Evolutionary conservation across 768 basidiomycete genomes (phyloP), one percentile per base, ranked within the genome.

Genomic region (Neoboletus brunneissimus): DNA sequence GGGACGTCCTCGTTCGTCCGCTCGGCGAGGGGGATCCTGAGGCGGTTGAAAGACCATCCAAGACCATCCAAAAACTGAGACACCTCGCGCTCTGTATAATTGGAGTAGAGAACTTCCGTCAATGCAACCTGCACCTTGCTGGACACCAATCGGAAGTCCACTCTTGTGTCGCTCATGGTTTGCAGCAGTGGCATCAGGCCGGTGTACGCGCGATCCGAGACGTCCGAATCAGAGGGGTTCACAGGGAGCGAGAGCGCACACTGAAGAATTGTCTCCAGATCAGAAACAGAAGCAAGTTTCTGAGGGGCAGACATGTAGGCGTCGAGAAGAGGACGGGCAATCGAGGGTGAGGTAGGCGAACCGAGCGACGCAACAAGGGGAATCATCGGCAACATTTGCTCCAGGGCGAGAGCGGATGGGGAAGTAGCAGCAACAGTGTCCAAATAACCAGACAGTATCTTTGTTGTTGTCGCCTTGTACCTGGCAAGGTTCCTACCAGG

Each of bases 251-350:
- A 71, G 13, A 67, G 61, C 8, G 79, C 76, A 29, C 74, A 75
- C 1, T 79, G 60, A 18, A 88, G 60, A 8, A 77, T 64, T 2
- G 56, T 49, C 41, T 78, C 77, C 74, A 82, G 81, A 38, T 85
- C 82, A 8, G 68, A 59, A 0, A 60, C 3, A 1, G 63, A 58
- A 43, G 22, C 10, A 10, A 85, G 73, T 5, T 72, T 68, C 29
- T 42, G 57, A 48, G 60, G 73, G 67, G 77, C 66, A n/a, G 72
- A 59, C 53, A 70, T 70, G 63, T 84, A 86, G 13, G 79, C 65
- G 35, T 81, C 72, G 31, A 86, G 67, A 57, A 78, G 72, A 51
- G 72, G 69, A 8, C 71, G 67, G 2, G 76, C 74, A 18, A 79
- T 72, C 38, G 67, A 67, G 0, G 69, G 63, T 5, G 70, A 59